Conservation (phyloP, 1,284 basidiomycete genomes). For the Rhodotorula sp. region DNA sequence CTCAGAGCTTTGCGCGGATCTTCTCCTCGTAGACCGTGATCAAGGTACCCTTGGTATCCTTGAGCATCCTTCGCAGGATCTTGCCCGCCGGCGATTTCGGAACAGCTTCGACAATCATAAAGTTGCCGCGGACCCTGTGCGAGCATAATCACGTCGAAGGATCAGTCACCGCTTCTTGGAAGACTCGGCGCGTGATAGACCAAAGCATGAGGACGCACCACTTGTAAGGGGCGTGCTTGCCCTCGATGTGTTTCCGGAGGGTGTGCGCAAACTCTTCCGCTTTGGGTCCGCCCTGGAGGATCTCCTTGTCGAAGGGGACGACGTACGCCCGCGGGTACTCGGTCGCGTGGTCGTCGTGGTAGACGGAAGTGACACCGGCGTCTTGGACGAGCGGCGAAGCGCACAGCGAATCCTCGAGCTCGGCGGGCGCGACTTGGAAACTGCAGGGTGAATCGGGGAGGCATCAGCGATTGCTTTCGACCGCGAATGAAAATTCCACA, state of each 20-base stretch:
- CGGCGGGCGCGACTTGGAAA: conserved; percentile 48
- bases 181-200: not conserved
- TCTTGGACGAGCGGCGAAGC: conserved; percentile 45
- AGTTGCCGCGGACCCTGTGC: conserved; percentile 36
- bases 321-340: conserved; percentile 43
- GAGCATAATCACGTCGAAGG: not conserved
- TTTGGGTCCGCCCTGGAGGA: conserved; percentile 23
- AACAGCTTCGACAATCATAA: conserved; percentile 31
- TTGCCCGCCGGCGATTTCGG: conserved; percentile 39
- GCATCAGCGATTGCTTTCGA: too few species aligned
- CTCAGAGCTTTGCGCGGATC: conserved; percentile 31
- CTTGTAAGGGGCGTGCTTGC: conserved; percentile 40
- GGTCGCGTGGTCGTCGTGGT: conserved; percentile 44
- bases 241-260: conserved; percentile 33
- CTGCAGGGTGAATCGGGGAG: conserved; percentile 13
- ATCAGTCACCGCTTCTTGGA: not conserved
- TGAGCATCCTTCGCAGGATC: conserved; percentile 36
- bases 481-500: too few species aligned
- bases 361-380: conserved; percentile 44
- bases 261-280: conserved; percentile 27
- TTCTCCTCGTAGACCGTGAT: conserved; percentile 39
- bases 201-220: conserved; percentile 18
- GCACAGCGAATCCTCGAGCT: conserved; percentile 47
- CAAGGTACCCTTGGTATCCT: conserved; percentile 36
- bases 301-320: conserved; percentile 40